Evolutionary conservation across 306 rosid genomes (phyloP).

Genomic region (Casuarina cunninghamiana): DNA sequence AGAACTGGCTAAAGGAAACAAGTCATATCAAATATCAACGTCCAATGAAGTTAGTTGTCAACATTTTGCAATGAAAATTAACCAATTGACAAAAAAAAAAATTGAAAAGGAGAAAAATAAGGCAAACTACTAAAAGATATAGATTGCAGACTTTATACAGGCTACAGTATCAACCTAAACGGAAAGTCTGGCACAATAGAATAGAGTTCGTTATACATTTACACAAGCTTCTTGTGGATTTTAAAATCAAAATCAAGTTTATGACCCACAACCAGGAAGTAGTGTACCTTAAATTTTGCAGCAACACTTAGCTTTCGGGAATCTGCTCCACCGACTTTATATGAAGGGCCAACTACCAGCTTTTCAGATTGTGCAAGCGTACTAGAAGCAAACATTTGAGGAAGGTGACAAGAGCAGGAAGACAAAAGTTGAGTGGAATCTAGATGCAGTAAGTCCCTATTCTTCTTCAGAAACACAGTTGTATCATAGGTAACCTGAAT

Average conservation of each 20-base stretch:
- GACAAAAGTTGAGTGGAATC: constrained; percentile 94
- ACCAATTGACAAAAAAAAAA: not conserved
- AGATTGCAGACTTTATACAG: not conserved
- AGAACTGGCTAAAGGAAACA: not conserved
- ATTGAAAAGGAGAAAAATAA: no score
- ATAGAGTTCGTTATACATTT: not conserved
- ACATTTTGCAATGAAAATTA: not conserved
- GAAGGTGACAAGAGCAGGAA: constrained; percentile 87
- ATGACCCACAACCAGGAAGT: not conserved
- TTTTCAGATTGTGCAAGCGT: constrained; percentile 88
- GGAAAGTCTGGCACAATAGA: not conserved
- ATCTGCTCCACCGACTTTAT: constrained; percentile 90
- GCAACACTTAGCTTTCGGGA: constrained; percentile 98
- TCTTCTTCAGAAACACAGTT: constrained; percentile 93
- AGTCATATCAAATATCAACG: not conserved
- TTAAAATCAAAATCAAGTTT: not conserved
- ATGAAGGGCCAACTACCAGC: constrained; percentile 78
- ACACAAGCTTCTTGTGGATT: not conserved
- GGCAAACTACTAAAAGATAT: not conserved
- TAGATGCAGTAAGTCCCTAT: constrained; percentile 88
- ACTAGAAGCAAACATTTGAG: constrained; percentile 79
- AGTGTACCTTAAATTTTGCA: constrained; percentile 84
- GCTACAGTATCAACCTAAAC: not conserved
- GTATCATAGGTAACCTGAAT: constrained; percentile 92
- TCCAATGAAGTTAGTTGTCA: not conserved